phyloP scores from a whole-genome alignment of 2,329 filamentous ascomycete genomes.

The Metarhizium sp. region DNA sequence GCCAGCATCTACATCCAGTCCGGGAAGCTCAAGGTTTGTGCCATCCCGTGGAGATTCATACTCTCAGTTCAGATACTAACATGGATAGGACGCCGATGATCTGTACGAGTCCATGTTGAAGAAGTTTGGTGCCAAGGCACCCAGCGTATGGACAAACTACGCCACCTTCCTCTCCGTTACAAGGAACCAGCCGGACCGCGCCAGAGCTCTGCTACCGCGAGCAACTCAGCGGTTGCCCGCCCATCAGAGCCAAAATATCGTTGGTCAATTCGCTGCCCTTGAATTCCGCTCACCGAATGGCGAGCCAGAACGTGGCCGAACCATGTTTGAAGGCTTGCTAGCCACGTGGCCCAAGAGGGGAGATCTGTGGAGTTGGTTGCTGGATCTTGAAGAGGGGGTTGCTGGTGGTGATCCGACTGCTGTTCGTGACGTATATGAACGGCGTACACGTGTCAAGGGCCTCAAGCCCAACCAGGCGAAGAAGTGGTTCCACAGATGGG shows the following conservation, averaged over 20 bases:
- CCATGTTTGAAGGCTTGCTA: constrained; percentile 84
- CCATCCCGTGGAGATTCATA: background rate
- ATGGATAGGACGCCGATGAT: constrained; percentile 67
- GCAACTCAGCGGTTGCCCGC: constrained; percentile 74
- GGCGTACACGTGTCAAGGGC: constrained; percentile 58
- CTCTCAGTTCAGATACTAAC: background rate
- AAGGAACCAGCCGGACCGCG: constrained; percentile 58
- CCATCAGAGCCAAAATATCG: constrained; percentile 56
- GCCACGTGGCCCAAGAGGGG: constrained; percentile 79
- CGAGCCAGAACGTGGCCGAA: constrained; percentile 83
- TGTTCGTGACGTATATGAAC: constrained; percentile 72
- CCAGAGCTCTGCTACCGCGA: constrained; percentile 68
- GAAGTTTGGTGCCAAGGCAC: constrained; percentile 75
- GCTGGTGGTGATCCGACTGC: constrained; percentile 43
- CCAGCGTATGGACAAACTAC: constrained; percentile 87
- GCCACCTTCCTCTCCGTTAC: constrained; percentile 83
- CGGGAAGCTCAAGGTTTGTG: constrained; percentile 67
- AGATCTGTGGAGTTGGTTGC: constrained; percentile 85
- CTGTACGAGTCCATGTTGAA: constrained; percentile 82
- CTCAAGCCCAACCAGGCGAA: constrained; percentile 77
- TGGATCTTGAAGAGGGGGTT: constrained; percentile 70
- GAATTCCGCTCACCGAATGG: constrained; percentile 81
- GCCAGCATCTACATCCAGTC: constrained; percentile 94
- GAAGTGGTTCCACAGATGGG: constrained; percentile 88
- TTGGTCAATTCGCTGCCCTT: constrained; percentile 80